Conservation (phyloP, 2,329 filamentous ascomycete genomes). For the Hymenoscyphus salicellus region DNA sequence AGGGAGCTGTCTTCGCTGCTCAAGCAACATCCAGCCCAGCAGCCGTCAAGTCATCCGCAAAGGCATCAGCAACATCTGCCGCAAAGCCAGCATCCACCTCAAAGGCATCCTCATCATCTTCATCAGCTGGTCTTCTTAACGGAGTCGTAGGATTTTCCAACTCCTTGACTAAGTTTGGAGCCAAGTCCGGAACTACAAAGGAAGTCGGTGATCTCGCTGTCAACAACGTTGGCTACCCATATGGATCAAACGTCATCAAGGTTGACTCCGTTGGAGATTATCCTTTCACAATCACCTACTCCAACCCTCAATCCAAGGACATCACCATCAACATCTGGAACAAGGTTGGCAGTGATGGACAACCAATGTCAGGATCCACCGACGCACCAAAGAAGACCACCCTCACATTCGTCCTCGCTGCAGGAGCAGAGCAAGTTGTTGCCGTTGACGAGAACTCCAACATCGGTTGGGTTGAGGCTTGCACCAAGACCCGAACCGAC, state of each 20-base stretch:
- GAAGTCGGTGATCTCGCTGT: conserved; percentile 16
- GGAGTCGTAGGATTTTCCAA: conserved; percentile 29
- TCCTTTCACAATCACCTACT: conserved; percentile 29
- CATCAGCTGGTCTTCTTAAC: conserved; percentile 12
- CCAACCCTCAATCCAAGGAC: conserved; percentile 22
- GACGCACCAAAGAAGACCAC: conserved; percentile 29
- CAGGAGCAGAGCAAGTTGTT: conserved; percentile 28
- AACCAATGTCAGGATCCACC: conserved; percentile 23
- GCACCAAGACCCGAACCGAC: conserved; percentile 2
- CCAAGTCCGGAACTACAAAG: not conserved
- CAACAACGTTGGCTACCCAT: conserved; percentile 31
- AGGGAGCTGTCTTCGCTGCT: not conserved
- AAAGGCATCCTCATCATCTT: not conserved
- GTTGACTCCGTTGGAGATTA: conserved; percentile 22
- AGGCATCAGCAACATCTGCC: conserved; percentile 3
- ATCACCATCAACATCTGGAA: conserved; percentile 34
- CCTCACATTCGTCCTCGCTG: conserved; percentile 27
- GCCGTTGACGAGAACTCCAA: conserved; percentile 32
- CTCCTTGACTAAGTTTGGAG: conserved; percentile 22
- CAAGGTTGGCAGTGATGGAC: conserved; percentile 25
- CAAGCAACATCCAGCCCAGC: not conserved
- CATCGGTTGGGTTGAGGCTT: conserved; percentile 27
- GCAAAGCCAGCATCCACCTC: conserved; percentile 10
- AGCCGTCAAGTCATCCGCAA: conserved; percentile 8
- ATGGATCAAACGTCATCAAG: conserved; percentile 34